Evolutionary conservation across 441 rosid genomes (phyloP), one percentile per base, ranked within the genome.

Genomic region (Theobroma grandiflorum): DNA sequence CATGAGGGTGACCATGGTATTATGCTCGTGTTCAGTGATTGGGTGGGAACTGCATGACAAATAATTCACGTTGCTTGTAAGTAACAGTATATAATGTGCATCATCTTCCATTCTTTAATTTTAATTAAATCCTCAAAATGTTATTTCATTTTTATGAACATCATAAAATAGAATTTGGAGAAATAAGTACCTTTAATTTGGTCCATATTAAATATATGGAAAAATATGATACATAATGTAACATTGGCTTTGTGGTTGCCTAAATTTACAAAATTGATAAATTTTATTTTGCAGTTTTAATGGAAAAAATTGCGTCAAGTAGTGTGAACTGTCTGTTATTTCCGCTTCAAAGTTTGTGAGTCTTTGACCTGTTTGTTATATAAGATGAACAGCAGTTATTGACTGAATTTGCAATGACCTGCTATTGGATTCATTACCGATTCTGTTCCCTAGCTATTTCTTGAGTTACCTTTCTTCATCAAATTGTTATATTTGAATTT

Each of bases 401-500:
- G 50, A 42, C 71, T 40, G 31, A 42, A 1, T 67, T 20, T 22
- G 33, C 0, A 26, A n/a, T 42, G 50, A 67, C 42, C 31, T 68
- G 57, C n/a, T 33, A 22, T 14, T 53, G 14, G n/a, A 53, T 53
- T 53, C 58, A 53, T 2, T 18, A 14, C 6, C 47, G 38, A 14
- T 45, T 45, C 31, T 47, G 70, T 15, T 45, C 18, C 9, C 38
- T 26, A 16, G 55, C 47, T 38, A 69, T 45, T 38, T 65, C 49
- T 65, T 65, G 70, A 65, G 70, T 65, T 65, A 65, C 45, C 68
- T 64, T 64, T 2, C 68, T 64, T 64, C 1, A 22, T 47, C 45
- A 42, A 68, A 40, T 42, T n/a, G 52, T 40, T 18, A 4, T 40
- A 43, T 40, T 66, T 67, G 52, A 42, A 42, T 14, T 38, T 67